Conservation (phyloP, 2,329 filamentous ascomycete species). For the Ceratocystis eucalypticola region DNA sequence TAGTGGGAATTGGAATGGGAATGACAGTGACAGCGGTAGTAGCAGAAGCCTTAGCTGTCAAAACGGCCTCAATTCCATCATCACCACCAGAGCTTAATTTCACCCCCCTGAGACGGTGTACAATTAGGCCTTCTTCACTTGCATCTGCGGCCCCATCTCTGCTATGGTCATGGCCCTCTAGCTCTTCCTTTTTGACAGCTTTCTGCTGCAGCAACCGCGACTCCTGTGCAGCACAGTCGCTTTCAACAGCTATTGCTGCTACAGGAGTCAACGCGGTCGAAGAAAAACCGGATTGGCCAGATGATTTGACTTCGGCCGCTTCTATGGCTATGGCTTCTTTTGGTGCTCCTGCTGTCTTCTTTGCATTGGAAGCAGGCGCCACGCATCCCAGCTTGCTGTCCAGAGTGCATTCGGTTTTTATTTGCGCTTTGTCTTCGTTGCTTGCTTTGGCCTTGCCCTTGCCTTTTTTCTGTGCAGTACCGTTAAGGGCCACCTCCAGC, state of each 20-base stretch:
- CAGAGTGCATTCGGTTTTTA: constrained; percentile 30
- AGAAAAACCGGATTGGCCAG: background rate
- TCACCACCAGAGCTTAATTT: constrained; percentile 7
- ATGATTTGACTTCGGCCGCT: background rate
- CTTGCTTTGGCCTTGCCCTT: constrained; percentile 21
- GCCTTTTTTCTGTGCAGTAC: constrained; percentile 19
- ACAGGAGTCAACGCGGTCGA: background rate
- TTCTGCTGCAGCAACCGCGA: background rate
- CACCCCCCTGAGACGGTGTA: constrained; percentile 11
- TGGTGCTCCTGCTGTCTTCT: too few species aligned
- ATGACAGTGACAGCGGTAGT: background rate
- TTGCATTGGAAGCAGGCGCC: constrained; percentile 29
- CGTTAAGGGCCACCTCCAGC: constrained; percentile 23
- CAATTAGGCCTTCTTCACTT: constrained; percentile 10
- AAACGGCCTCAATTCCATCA: constrained; percentile 11
- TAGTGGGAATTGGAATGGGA: background rate
- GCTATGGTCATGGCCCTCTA: background rate
- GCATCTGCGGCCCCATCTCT: background rate
- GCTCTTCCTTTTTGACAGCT: constrained; percentile 2
- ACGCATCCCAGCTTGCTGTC: constrained; percentile 46
- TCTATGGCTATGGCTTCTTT: background rate
- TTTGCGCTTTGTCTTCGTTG: constrained; percentile 29
- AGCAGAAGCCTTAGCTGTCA: background rate
- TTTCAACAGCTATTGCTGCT: background rate
- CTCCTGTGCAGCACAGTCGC: background rate